Evolutionary conservation across 345 rosid genomes (phyloP).

Genomic region (Psidium friedrichsthalianum): DNA sequence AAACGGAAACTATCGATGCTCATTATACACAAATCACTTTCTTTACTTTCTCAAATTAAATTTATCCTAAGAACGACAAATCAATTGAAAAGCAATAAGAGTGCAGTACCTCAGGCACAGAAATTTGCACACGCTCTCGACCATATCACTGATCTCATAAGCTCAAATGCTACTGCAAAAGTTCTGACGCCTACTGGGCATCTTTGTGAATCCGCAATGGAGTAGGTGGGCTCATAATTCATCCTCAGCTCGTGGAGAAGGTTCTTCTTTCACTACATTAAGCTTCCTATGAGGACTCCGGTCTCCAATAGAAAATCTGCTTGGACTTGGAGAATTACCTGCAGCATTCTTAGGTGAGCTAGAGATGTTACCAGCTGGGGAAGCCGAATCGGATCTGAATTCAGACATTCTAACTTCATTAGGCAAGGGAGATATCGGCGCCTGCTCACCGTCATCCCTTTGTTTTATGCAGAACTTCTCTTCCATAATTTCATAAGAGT

Average conservation of each 20-base stretch:
- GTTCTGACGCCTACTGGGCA: slow-evolving; percentile 6
- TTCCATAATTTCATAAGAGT: slow-evolving; percentile 57
- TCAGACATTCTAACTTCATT: slow-evolving; percentile 28
- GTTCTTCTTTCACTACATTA: slow-evolving; percentile 31
- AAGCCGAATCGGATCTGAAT: slow-evolving; percentile 19
- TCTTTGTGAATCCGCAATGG: slow-evolving; percentile 45
- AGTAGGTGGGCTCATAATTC: slow-evolving; percentile 60
- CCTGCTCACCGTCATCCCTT: slow-evolving; percentile 3
- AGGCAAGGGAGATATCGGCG: slow-evolving; percentile 34
- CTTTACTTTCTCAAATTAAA: background rate
- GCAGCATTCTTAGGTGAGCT: slow-evolving; percentile 17
- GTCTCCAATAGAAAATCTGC: slow-evolving; percentile 28
- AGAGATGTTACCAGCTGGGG: slow-evolving; percentile 14
- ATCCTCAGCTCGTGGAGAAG: slow-evolving; percentile 18
- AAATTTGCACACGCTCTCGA: background rate
- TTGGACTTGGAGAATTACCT: slow-evolving; percentile 33
- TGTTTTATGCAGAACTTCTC: slow-evolving; percentile 32
- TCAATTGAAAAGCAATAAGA: background rate
- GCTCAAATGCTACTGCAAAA: background rate
- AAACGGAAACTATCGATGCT: background rate
- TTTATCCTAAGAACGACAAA: background rate
- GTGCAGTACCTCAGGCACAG: background rate
- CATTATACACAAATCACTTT: background rate
- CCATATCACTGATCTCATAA: background rate
- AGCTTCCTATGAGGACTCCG: slow-evolving; percentile 35